Evolutionary conservation across 768 basidiomycete species (phyloP).

Genomic region (Mycena belliarum): DNA sequence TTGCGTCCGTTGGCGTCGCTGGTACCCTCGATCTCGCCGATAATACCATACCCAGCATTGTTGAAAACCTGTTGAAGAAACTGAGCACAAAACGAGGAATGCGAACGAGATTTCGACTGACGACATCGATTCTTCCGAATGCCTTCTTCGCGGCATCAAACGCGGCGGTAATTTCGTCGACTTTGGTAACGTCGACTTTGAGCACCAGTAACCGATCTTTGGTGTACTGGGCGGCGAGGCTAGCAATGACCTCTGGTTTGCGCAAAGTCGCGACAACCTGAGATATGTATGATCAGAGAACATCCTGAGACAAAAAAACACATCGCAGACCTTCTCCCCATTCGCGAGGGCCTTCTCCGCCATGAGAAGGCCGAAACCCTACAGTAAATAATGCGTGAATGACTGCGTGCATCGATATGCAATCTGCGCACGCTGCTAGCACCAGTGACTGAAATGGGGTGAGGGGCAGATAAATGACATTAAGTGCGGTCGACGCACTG

Average conservation of each 20-base stretch:
- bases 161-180: slow-evolving; percentile 31
- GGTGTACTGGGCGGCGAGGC: slow-evolving; percentile 30
- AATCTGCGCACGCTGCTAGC: slow-evolving; percentile 15
- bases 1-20: slow-evolving; percentile 33
- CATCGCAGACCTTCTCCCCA: slow-evolving; percentile 12
- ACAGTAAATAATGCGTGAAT: not conserved
- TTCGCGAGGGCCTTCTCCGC: slow-evolving; percentile 19
- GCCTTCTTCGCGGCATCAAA: slow-evolving; percentile 34
- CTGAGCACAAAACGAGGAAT: not conserved
- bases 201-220: slow-evolving; percentile 37
- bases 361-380: slow-evolving; percentile 21
- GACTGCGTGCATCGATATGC: not conserved
- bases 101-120: not conserved
- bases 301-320: not conserved
- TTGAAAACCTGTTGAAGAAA: slow-evolving; percentile 34
- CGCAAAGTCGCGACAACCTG: not conserved
- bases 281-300: not conserved
- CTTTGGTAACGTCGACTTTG: slow-evolving; percentile 39
- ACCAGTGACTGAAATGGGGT: slow-evolving; percentile 13
- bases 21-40: slow-evolving; percentile 40
- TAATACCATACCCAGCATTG: slow-evolving; percentile 38
- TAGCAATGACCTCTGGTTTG: slow-evolving; percentile 33
- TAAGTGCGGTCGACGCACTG: slow-evolving; percentile 5
- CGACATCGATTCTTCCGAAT: slow-evolving; percentile 47
- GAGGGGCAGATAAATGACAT: not conserved